Conservation (phyloP, 2,329 filamentous ascomycete species). For the Botryosphaeria dothidea region DNA sequence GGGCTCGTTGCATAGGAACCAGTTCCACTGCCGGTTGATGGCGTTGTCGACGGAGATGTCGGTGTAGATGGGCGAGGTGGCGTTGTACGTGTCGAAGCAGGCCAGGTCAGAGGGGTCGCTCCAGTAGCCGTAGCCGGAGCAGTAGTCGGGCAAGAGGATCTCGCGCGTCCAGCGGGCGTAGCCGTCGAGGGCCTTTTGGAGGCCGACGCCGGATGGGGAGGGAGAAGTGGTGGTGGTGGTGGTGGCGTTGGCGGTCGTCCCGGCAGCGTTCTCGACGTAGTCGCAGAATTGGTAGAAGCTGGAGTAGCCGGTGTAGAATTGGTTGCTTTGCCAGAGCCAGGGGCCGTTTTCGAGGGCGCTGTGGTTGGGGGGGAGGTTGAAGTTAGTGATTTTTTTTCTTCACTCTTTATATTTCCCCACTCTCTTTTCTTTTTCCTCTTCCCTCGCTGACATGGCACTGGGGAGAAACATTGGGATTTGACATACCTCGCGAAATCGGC, state of each 20-base stretch:
- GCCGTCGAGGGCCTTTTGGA: conserved; percentile 54
- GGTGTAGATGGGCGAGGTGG: conserved; percentile 51
- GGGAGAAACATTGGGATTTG: not conserved
- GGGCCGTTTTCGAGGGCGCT: conserved; percentile 57
- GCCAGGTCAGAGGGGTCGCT: conserved; percentile 35
- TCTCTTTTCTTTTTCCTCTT: too few relatives aligned
- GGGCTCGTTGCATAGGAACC: conserved; percentile 66
- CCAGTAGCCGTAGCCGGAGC: conserved; percentile 49
- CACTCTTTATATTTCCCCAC: too few relatives aligned
- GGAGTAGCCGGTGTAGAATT: conserved; percentile 52
- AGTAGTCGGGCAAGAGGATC: conserved; percentile 36
- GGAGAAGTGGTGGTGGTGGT: conserved; percentile 28
- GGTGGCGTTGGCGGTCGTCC: conserved; percentile 27
- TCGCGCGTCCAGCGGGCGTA: conserved; percentile 42
- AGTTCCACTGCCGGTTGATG: conserved; percentile 57
- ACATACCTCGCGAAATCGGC: conserved; percentile 54
- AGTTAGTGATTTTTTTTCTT: too few relatives aligned
- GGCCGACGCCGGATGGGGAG: conserved; percentile 52
- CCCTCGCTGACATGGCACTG: too few relatives aligned
- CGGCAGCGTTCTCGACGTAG: conserved; percentile 39
- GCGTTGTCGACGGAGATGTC: conserved; percentile 51
- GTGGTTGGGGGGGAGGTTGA: too few relatives aligned
- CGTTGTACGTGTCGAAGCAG: conserved; percentile 59
- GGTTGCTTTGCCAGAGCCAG: conserved; percentile 59
- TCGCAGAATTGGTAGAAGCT: conserved; percentile 37